These are phyloP conservation scores for Aschersonia sp. DNA, from an alignment of 2,329 filamentous ascomycete genomes.

Conservation along the genomic window DNA sequence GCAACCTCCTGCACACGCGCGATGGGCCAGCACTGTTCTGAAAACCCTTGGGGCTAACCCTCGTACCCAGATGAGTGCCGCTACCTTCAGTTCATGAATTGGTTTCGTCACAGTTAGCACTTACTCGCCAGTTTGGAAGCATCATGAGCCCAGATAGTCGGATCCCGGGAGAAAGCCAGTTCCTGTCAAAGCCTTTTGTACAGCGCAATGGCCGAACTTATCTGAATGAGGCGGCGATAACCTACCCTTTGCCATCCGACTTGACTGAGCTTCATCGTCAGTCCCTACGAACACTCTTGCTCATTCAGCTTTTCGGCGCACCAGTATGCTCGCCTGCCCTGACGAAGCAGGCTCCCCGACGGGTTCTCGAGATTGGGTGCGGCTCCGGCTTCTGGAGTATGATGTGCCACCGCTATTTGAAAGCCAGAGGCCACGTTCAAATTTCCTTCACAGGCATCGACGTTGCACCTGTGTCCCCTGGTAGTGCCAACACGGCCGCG, in stretches of 20 bases:
- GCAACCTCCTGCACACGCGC: background rate
- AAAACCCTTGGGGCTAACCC: constrained; percentile 4
- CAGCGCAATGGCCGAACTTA: constrained; percentile 71
- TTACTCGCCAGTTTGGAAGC: constrained; percentile 20
- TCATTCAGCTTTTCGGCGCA: constrained; percentile 67
- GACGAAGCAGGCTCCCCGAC: constrained; percentile 51
- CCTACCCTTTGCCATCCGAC: constrained; percentile 82
- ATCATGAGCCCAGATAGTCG: constrained; percentile 34
- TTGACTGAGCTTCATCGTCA: constrained; percentile 78
- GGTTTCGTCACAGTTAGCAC: constrained; percentile 20
- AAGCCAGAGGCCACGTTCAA: constrained; percentile 48
- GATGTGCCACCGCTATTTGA: constrained; percentile 71
- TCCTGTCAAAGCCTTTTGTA: constrained; percentile 40
- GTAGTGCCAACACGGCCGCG: constrained; percentile 15
- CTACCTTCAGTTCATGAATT: constrained; percentile 27
- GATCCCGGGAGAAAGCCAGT: constrained; percentile 25
- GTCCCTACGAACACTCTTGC: constrained; percentile 66
- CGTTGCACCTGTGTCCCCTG: constrained; percentile 53
- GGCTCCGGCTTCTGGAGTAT: constrained; percentile 83
- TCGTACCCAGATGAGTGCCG: constrained; percentile 18
- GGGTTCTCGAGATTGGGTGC: constrained; percentile 76
- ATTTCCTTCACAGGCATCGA: constrained; percentile 75
- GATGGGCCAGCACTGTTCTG: background rate
- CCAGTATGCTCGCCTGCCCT: constrained; percentile 62
- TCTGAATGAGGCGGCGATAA: constrained; percentile 54